A percentile compares a stretch with the other conserved stretches of the same genome.
Conservation (phyloP, 208 protist species). For the Phytomonas serpens region DNA sequence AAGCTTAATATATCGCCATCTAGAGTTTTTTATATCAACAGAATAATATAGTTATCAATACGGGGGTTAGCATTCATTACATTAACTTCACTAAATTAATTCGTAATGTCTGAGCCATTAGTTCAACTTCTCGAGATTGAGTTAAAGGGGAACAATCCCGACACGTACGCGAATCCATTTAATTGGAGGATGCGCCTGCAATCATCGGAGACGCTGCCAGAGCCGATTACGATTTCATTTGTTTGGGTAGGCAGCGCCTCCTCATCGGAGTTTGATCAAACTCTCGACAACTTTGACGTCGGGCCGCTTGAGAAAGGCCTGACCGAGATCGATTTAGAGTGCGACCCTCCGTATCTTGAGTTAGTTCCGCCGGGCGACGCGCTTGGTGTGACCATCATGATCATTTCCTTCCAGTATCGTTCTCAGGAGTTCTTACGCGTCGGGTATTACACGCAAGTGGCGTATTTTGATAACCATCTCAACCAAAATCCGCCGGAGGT, state of each 20-base stretch:
- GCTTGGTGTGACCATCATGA: slow-evolving; percentile 94
- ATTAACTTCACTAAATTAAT: not conserved
- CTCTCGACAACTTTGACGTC: slow-evolving; percentile 95
- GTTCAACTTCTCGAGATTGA: slow-evolving; percentile 87
- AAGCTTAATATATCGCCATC: slow-evolving; percentile 6
- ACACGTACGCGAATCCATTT: slow-evolving; percentile 36
- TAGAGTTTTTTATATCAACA: slow-evolving; percentile 1
- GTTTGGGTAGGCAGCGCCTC: slow-evolving; percentile 97
- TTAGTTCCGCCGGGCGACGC: slow-evolving; percentile 91
- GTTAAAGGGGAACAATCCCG: slow-evolving; percentile 72
- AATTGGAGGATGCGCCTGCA: slow-evolving; percentile 78
- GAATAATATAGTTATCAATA: slow-evolving; percentile 5
- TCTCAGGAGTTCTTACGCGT: slow-evolving; percentile 95
- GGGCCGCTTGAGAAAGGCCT: slow-evolving; percentile 91
- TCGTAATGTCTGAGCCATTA: slow-evolving; percentile 49
- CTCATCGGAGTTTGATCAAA: slow-evolving; percentile 92
- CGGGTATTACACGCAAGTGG: slow-evolving; percentile 96
- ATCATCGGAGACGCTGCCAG: slow-evolving; percentile 36
- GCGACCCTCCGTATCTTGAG: slow-evolving; percentile 84
- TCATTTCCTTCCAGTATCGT: slow-evolving; percentile 95
- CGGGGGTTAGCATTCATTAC: not conserved
- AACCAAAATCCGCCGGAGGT: slow-evolving; percentile 51
- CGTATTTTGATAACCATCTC: slow-evolving; percentile 79
- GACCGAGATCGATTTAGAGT: slow-evolving; percentile 94
- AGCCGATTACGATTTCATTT: slow-evolving; percentile 95